A percentile compares a stretch with the other conserved stretches of the same genome.
Evolutionary conservation across 2,329 filamentous ascomycete species (phyloP).

Genomic region (Claviceps cyperi): DNA sequence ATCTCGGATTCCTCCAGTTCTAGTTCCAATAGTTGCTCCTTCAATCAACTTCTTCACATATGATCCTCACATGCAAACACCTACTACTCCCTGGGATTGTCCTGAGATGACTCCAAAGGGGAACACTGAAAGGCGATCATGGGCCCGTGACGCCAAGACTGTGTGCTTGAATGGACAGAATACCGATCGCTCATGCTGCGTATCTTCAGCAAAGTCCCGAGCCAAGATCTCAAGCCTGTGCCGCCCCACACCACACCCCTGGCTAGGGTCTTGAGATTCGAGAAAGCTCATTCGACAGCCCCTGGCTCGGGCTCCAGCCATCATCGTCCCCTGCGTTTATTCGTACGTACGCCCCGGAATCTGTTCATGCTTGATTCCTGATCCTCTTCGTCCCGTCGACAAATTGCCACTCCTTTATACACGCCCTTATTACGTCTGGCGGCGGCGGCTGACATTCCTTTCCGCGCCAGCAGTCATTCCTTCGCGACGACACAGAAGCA

Average conservation of each 20-base stretch:
- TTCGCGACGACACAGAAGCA: neutral
- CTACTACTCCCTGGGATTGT: no score
- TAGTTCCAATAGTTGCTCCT: no score
- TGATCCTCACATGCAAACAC: no score
- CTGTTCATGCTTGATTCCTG: neutral
- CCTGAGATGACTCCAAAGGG: no score
- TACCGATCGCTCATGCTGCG: no score
- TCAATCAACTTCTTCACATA: no score
- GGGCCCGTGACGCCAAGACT: no score
- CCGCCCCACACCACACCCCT: neutral
- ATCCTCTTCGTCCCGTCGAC: neutral
- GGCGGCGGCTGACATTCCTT: conserved; percentile 1
- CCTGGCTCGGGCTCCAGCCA: neutral
- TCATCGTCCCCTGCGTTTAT: neutral
- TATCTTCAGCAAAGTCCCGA: no score
- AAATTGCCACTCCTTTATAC: conserved; percentile 3
- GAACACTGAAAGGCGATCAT: no score
- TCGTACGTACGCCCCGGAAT: neutral
- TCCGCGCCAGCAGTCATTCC: neutral
- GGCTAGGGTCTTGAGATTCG: neutral
- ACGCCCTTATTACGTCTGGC: neutral
- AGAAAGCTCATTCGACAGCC: neutral
- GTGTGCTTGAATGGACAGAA: no score
- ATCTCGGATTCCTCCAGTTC: no score
- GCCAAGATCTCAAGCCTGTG: neutral